Conservation (phyloP, 2,329 filamentous ascomycete genomes). For the Neofusicoccum sp. region DNA sequence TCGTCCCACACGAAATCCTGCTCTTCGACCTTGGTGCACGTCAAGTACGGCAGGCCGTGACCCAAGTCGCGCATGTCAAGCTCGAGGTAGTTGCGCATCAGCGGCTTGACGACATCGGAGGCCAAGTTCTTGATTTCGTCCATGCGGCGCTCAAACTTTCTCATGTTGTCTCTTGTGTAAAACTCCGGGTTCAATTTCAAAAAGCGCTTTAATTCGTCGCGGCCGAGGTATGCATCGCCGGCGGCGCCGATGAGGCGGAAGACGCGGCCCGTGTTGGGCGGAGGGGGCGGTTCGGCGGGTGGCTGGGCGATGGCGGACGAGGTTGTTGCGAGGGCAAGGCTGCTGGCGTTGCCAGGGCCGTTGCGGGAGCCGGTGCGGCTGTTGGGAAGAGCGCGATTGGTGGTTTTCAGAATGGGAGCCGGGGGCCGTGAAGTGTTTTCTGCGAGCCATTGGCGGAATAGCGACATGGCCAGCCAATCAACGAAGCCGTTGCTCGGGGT, state of each 20-base stretch:
- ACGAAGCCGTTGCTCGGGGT: conserved; percentile 76
- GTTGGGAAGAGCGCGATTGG: conserved; percentile 20
- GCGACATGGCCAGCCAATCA: conserved; percentile 82
- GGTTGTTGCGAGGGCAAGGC: conserved; percentile 1
- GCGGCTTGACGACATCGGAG: conserved; percentile 74
- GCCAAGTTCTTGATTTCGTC: conserved; percentile 87
- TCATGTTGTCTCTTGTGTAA: conserved; percentile 82
- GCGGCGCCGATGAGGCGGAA: conserved; percentile 73
- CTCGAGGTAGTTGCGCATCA: conserved; percentile 84
- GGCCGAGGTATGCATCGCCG: conserved; percentile 65
- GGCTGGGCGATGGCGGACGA: conserved; percentile 31
- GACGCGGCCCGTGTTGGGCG: conserved; percentile 62
- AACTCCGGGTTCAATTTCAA: conserved; percentile 78
- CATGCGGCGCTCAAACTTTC: conserved; percentile 79
- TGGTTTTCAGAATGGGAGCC: conserved; percentile 47
- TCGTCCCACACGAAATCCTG: conserved; percentile 63
- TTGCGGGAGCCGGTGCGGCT: conserved; percentile 2
- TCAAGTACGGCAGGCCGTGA: conserved; percentile 56
- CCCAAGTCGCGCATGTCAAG: conserved; percentile 59
- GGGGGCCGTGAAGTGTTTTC: conserved; percentile 80
- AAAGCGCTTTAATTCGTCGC: conserved; percentile 89
- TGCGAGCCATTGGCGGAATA: conserved; percentile 91
- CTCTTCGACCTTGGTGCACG: conserved; percentile 62
- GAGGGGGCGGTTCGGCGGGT: conserved; percentile 24
- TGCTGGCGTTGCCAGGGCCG: conserved; percentile 3